Evolutionary conservation across 176 grass and related monocot species (phyloP).

Genomic region (Calamus simplicifolius): DNA sequence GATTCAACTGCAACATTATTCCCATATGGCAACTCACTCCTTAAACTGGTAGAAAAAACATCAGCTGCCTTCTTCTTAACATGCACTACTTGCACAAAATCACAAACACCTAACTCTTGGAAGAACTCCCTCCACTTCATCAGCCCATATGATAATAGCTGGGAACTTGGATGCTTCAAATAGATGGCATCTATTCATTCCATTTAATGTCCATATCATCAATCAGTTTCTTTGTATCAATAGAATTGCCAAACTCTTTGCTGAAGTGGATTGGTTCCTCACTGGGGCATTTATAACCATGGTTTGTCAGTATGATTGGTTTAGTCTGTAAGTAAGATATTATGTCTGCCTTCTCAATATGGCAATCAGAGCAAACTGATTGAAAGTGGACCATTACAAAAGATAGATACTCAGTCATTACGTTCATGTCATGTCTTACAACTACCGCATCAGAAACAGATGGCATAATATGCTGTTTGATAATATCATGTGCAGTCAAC

Average conservation of each 20-base stretch:
- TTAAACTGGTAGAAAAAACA: constrained; percentile 18
- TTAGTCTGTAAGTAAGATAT: constrained; percentile 50
- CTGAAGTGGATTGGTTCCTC: constrained; percentile 74
- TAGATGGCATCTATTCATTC: constrained; percentile 72
- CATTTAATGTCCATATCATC: constrained; percentile 46
- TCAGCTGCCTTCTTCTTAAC: constrained; percentile 35
- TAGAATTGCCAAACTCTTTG: constrained; percentile 69
- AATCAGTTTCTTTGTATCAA: constrained; percentile 53
- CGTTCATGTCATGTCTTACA: constrained; percentile 22
- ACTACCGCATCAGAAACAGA: constrained; percentile 38
- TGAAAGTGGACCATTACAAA: constrained; percentile 89
- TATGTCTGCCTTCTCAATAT: constrained; percentile 60
- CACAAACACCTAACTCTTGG: constrained; percentile 71
- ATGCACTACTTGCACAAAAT: constrained; percentile 73
- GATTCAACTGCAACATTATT: constrained; percentile 20
- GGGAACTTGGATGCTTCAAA: constrained; percentile 53
- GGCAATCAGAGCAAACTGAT: constrained; percentile 62
- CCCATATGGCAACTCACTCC: constrained; percentile 3
- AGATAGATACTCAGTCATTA: constrained; percentile 66
- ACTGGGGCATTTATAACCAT: constrained; percentile 56
- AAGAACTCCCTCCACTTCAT: constrained; percentile 71
- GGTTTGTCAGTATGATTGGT: constrained; percentile 68
- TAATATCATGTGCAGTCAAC: constrained; percentile 84
- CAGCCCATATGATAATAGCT: constrained; percentile 28
- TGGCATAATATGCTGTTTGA: constrained; percentile 63